These are phyloP conservation scores for Ganoderma lucidum DNA, from an alignment of 1,284 basidiomycete genomes.

Conservation along the genomic window DNA sequence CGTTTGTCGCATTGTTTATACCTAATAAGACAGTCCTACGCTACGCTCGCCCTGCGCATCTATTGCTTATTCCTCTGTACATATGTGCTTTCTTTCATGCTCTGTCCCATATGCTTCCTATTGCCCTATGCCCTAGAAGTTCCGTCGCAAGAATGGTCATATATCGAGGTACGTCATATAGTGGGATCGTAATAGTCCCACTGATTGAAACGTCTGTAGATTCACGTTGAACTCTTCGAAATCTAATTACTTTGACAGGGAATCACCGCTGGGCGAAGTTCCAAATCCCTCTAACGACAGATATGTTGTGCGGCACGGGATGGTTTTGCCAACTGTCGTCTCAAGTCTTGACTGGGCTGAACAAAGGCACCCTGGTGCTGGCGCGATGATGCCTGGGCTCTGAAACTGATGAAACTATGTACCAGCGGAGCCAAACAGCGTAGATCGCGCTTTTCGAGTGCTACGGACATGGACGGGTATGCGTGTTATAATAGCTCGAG, in stretches of 20 bases:
- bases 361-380: not conserved
- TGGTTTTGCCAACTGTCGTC: not conserved
- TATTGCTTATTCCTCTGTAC: constrained; percentile 7
- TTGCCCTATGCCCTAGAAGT: no score
- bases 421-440: not conserved
- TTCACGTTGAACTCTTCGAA: not conserved
- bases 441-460: not conserved
- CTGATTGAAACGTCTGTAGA: not conserved
- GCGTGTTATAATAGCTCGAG: not conserved
- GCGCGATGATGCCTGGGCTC: not conserved
- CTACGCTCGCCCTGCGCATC: not conserved
- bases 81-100: constrained; percentile 9
- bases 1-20: constrained; percentile 23
- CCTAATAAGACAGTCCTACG: constrained; percentile 16
- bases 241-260: not conserved
- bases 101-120: not conserved
- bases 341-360: not conserved
- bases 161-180: not conserved
- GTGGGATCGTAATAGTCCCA: not conserved
- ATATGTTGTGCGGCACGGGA: not conserved
- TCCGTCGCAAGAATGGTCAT: not conserved
- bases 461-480: not conserved
- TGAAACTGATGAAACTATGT: not conserved
- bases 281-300: not conserved
- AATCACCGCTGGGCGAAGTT: not conserved